Evolutionary conservation across 2,329 filamentous ascomycete species (phyloP), one percentile per base, ranked within the genome.

Genomic region (Elsinoe perseae): DNA sequence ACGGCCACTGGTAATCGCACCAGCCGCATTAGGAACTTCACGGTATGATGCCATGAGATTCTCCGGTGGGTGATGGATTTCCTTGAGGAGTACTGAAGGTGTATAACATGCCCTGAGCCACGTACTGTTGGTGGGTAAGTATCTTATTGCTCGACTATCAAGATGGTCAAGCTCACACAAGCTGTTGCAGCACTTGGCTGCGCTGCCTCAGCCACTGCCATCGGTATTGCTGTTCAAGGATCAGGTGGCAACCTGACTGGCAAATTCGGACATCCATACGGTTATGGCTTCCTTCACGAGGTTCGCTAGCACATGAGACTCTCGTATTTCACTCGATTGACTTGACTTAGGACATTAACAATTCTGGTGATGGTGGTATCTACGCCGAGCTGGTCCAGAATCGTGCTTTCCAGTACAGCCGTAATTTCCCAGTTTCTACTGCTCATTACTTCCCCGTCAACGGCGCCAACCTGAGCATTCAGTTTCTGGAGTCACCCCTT

Each of bases 301-400:
- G 56, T 38, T n/a, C 14, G 56, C 23, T 9, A n/a, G n/a, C 23
- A 18, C 21, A 8, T 10, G 14, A 3, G 2, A n/a, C 32, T 9
- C 6, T 2, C 14, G 7, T 7, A n/a, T 7, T 12, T 20, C 10
- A 16, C n/a, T 23, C 3, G 5, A 30, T 23, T 43, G n/a, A 34
- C 30, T 8, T 6, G 14, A 27, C 34, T 36, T 18, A 81, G 78
- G 80, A 82, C 55, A 84, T 84, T 66, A 82, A 82, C 68, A 80
- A 84, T 65, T 83, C 80, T 1, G 82, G 83, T 2, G 84, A 86
- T 63, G 83, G 84, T 14, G 84, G 84, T 4, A 78, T 86, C 60
- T 86, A 87, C 64, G 83, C 81, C 46, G 83, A 87, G 64, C 68
- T 87, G 56, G 78, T 87, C 57, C 77, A 76, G 50, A 87, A 87